Base-by-base conservation (phyloP, 73 alveolate genomes). In the Uronychia binucleata region DNA sequence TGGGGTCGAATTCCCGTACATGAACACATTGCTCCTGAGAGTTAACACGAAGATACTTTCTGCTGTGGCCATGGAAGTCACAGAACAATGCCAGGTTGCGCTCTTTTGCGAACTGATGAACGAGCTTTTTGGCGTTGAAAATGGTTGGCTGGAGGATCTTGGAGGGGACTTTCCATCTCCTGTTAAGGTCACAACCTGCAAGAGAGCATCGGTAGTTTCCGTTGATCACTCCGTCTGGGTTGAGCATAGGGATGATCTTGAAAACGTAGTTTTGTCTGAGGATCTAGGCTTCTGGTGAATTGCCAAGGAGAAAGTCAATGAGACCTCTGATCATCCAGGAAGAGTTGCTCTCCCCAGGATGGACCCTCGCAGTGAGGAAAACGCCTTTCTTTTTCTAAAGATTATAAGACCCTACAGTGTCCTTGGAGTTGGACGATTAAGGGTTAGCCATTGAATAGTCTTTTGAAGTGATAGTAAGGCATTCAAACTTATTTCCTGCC, bases 321-420 rank as follows among this genome's bases (percentile, higher is more conserved):
- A 92, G 67, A 0, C 99, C 99, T 81, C 93, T 95, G 30, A 93
- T 84, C 26, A 96, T 90, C 91, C 88, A 96, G 32, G 98, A 91
- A 30, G 98, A 89, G 30, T 92, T 92, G 25, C 97, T 86, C 86
- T 96, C 99, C 35, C 99, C 98, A 31, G 99, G 97, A 93, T 96
- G 98, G 1, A 93, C 97, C 58, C 99, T 87, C 0, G 97, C 91
- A 0, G 96, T 85, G 27, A 96, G n/a, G n/a, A n/a, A n/a, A n/a
- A n/a, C n/a, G n/a, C n/a, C n/a, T n/a, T n/a, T n/a, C n/a, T n/a
- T n/a, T n/a, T n/a, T n/a, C n/a, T n/a, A n/a, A n/a, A n/a, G n/a
- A n/a, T n/a, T n/a, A n/a, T n/a, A n/a, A n/a, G n/a, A n/a, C n/a
- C n/a, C n/a, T n/a, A n/a, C n/a, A n/a, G n/a, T n/a, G n/a, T n/a